A percentile compares a stretch with the other conserved stretches of the same genome.
Evolutionary conservation across 139 green algal genomes (phyloP).

Genomic region (Gonium pectorale): DNA sequence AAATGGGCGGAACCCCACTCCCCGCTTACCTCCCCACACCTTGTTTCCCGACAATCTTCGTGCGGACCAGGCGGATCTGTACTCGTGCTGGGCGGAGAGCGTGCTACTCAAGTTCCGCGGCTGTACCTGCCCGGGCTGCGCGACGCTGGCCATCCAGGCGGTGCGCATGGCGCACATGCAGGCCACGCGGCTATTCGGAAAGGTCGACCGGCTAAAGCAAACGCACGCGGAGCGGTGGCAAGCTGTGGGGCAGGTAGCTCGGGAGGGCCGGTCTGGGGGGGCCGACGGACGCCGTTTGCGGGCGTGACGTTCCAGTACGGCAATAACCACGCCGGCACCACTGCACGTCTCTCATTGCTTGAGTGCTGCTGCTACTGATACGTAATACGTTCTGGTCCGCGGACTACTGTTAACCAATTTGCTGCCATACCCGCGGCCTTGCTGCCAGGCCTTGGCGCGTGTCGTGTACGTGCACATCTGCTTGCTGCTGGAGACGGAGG

Average conservation of each 20-base stretch:
- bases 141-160: constrained; percentile 65
- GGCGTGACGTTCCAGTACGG: too few relatives aligned
- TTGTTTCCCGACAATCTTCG: neutral
- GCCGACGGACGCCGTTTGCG: too few relatives aligned
- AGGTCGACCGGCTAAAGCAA: constrained; percentile 54
- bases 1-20: too few relatives aligned
- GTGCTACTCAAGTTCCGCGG: constrained; percentile 75
- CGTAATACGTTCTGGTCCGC: too few relatives aligned
- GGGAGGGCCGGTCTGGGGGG: neutral
- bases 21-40: too few relatives aligned
- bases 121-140: constrained; percentile 78
- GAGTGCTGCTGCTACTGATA: too few relatives aligned
- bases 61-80: constrained; percentile 72
- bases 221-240: constrained; percentile 43
- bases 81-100: constrained; percentile 77
- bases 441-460: constrained; percentile 49
- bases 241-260: constrained; percentile 63
- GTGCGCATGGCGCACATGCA: constrained; percentile 74
- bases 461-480: constrained; percentile 74
- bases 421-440: too few relatives aligned
- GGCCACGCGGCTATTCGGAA: constrained; percentile 62
- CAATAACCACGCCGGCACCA: too few relatives aligned
- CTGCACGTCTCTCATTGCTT: too few relatives aligned
- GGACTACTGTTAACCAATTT: too few relatives aligned
- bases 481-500: constrained; percentile 79